Evolutionary conservation across 2,329 filamentous ascomycete species (phyloP).

Genomic region (Colletotrichum melonis): DNA sequence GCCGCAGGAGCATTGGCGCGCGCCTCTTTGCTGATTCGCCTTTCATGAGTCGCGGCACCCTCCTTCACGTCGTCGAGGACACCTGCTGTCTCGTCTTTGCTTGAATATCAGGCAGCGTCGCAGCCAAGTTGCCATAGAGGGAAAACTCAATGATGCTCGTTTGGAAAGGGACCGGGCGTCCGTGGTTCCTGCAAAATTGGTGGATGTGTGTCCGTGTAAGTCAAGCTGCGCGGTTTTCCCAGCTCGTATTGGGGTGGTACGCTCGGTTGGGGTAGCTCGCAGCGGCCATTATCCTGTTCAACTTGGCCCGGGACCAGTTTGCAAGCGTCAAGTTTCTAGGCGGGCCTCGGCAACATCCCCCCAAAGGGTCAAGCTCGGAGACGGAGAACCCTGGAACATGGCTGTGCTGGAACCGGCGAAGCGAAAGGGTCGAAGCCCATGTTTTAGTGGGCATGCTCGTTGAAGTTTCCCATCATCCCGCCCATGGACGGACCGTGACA

Average conservation of each 20-base stretch:
- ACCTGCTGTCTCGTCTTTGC: slow-evolving; percentile 18
- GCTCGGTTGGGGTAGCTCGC: neutral
- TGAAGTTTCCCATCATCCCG: slow-evolving; percentile 6
- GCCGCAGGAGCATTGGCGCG: slow-evolving; percentile 11
- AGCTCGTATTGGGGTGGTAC: neutral
- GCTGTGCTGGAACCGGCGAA: slow-evolving; percentile 2
- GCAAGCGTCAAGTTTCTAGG: neutral
- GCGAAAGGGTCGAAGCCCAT: neutral
- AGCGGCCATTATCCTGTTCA: neutral
- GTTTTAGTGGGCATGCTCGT: neutral
- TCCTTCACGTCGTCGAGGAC: neutral
- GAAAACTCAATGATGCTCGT: neutral
- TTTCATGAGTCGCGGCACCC: neutral
- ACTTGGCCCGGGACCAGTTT: neutral
- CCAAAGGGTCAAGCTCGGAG: neutral
- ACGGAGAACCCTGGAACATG: slow-evolving; percentile 4
- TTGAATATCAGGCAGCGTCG: slow-evolving; percentile 13
- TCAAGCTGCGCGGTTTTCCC: neutral
- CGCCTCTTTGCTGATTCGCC: slow-evolving; percentile 12
- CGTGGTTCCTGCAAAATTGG: neutral
- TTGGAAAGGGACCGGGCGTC: slow-evolving; percentile 4
- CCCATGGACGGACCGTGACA: neutral
- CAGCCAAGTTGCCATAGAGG: neutral
- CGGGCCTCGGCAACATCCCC: slow-evolving; percentile 1
- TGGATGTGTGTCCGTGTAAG: slow-evolving; percentile 3